Conservation (phyloP, 73 alveolate genomes). For the Paramecium sexaurelia region DNA sequence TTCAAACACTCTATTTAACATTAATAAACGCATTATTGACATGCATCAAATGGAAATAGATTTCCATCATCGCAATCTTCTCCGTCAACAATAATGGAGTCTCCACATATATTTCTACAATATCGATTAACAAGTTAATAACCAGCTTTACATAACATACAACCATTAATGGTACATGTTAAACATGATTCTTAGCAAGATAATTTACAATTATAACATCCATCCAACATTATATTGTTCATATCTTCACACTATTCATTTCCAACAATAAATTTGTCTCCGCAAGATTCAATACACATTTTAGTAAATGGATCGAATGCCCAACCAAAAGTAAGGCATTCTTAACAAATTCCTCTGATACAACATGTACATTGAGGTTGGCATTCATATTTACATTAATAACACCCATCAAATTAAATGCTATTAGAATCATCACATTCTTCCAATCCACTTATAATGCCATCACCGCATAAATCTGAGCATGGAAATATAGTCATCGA, state of each 20-base stretch:
- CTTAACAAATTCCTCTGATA: neutral
- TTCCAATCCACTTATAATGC: neutral
- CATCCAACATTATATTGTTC: neutral
- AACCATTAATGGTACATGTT: neutral
- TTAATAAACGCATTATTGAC: neutral
- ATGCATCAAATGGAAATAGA: neutral
- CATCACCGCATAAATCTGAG: neutral
- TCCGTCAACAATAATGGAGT: neutral
- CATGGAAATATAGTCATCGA: neutral
- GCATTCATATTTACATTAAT: neutral
- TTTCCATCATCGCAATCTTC: constrained; percentile 50
- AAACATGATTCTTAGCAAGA: neutral
- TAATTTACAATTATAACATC: neutral
- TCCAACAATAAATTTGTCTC: neutral
- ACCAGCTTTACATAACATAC: neutral
- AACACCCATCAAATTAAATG: neutral
- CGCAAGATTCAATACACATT: neutral
- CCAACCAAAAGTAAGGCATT: neutral
- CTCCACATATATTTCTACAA: neutral
- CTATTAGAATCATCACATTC: neutral
- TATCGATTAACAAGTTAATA: neutral
- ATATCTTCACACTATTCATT: neutral
- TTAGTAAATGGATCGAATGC: neutral
- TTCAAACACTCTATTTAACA: neutral
- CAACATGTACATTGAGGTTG: constrained; percentile 11